phyloP scores from a whole-genome alignment of 208 protist species.

The Angomonas ambiguus region DNA sequence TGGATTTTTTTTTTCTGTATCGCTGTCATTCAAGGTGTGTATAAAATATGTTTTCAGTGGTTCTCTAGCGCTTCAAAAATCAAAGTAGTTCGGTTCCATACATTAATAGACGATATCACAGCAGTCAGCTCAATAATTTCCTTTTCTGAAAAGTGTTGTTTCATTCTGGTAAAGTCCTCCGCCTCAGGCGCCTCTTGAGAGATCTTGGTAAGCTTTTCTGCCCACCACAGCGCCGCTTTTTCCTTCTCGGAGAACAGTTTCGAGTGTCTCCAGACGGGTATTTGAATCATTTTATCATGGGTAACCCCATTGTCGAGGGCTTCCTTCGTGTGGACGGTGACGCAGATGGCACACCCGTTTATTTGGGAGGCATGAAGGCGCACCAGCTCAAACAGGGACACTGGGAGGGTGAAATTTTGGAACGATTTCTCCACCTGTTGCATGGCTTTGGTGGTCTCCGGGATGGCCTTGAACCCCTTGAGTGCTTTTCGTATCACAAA shows the following conservation, averaged over 20 bases:
- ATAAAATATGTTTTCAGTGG: neutral
- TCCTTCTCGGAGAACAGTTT: neutral
- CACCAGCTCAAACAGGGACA: neutral
- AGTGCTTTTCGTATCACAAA: no score
- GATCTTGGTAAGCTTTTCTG: neutral
- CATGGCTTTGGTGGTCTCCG: neutral
- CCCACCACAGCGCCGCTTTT: neutral
- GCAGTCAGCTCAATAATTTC: neutral
- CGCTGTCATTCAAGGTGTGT: no score
- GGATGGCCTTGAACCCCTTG: neutral
- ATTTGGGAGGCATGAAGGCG: neutral
- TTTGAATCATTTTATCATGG: neutral
- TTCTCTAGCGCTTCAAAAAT: neutral
- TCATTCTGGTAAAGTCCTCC: neutral
- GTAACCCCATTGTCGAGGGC: neutral
- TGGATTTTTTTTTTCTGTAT: no score
- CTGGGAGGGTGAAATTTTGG: neutral
- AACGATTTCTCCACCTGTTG: neutral
- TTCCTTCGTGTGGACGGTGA: neutral
- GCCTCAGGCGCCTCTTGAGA: no score
- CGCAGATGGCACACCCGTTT: neutral
- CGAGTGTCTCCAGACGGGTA: neutral
- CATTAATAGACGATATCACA: constrained; percentile 2
- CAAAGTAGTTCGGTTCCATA: neutral
- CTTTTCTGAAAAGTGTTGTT: neutral